Evolutionary conservation across 2,329 filamentous ascomycete species (phyloP), one percentile per base, ranked within the genome.

Genomic region (Colletotrichum sp.): DNA sequence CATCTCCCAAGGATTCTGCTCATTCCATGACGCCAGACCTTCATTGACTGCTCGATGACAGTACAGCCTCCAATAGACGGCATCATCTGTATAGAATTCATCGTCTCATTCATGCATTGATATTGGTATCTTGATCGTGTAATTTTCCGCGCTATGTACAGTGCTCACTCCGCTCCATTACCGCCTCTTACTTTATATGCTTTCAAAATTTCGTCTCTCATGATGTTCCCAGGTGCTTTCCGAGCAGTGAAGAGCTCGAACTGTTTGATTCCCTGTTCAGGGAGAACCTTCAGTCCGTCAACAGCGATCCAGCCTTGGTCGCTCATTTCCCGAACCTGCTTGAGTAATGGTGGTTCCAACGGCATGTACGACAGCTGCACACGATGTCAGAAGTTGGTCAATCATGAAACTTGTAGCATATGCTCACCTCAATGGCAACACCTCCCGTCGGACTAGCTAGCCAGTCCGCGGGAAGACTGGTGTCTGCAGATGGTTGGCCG

Each of bases 221-320:
- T 96, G 55, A 94, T 83, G 61, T 91, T 86, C 21, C 94, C 89
- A 8, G 93, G 93, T 13, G 93, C 93, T 78, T 92, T 89, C 60
- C 93, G 88, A 1, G 94, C 94, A 0, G 94, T 96, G 82, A 96
- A 95, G 4, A 96, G 84, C 83, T 96, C 94, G 80, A 96, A 96
- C 79, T 96, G 94, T 2, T 94, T 94, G 83, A 94, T 94, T 0
- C 93, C 94, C 81, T 96, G 94, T 82, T 96, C 94, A 1, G 93
- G 93, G 15, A 96, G 84, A 64, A 95, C 88, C 79, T 96, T 94
- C 12, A 96, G 85, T 0, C 94, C 94, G 79, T 96, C 93, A 82
- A 96, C 91, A 21, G 94, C 88, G 0, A 95, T 92, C 94, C 94
- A 96, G 48, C 94, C 89, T 78, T 89, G 86, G 68, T 91, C 86